phyloP scores from a whole-genome alignment of 116 monocot genomes.

The Dioscorea cayenensis region DNA sequence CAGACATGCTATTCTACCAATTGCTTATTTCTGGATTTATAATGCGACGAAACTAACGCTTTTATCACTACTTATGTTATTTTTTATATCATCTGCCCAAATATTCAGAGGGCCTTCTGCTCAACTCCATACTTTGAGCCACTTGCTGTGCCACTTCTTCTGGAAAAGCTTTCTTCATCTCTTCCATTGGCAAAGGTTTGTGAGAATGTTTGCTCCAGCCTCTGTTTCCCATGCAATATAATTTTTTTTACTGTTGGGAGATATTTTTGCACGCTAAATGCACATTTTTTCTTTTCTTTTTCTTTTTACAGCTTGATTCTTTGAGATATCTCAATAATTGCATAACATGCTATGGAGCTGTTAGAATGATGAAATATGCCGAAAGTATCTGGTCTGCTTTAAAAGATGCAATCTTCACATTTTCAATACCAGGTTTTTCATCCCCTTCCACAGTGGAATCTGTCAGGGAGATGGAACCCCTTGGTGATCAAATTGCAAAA shows the following conservation, averaged over 20 bases:
- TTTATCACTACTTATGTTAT: background rate
- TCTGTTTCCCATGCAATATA: background rate
- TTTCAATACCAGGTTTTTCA: slow-evolving; percentile 13
- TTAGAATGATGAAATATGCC: slow-evolving; percentile 64
- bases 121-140: slow-evolving; percentile 83
- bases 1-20: no score
- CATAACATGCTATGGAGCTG: slow-evolving; percentile 54
- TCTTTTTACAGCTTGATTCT: slow-evolving; percentile 80
- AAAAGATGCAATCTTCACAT: slow-evolving; percentile 62
- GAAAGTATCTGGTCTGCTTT: slow-evolving; percentile 63
- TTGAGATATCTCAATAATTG: slow-evolving; percentile 79
- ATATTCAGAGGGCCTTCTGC: slow-evolving; percentile 64
- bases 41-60: background rate
- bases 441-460: slow-evolving; percentile 13
- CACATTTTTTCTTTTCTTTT: background rate
- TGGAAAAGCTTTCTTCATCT: slow-evolving; percentile 92
- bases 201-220: background rate
- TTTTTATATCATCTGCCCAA: slow-evolving; percentile 1
- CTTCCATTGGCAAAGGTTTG: slow-evolving; percentile 89
- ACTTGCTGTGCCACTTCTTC: slow-evolving; percentile 74
- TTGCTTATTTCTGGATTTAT: no score
- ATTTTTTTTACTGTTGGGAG: background rate
- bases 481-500: slow-evolving; percentile 46
- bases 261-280: background rate
- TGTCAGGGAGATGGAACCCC: slow-evolving; percentile 20